Percentiles rank a stretch among this genome's conserved stretches.
These are phyloP conservation scores for Quercus cerris DNA, from an alignment of 306 rosid genomes.

Conservation along the genomic window DNA sequence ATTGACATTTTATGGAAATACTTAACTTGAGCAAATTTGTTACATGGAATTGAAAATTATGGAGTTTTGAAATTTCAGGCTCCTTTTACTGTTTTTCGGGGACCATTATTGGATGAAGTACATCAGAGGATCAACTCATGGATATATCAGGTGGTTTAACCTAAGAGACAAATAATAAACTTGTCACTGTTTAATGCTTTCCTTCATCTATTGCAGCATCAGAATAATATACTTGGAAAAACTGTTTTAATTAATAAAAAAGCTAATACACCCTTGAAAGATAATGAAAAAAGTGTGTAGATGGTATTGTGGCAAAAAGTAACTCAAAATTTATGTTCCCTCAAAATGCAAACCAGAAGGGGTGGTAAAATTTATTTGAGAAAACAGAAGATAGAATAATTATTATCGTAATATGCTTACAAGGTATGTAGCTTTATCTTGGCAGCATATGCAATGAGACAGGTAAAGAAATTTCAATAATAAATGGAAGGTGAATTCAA, in stretches of 20 bases:
- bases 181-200: conserved; percentile 14
- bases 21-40: no score
- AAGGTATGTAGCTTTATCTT: no score
- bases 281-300: background rate
- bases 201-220: background rate
- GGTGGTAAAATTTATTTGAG: no score
- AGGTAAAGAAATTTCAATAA: no score
- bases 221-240: background rate
- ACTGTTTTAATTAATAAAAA: background rate
- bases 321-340: no score
- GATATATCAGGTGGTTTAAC: conserved; percentile 41
- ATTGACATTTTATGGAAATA: background rate
- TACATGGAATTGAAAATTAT: background rate
- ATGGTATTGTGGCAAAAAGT: background rate
- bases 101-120: conserved; percentile 52
- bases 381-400: no score
- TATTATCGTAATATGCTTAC: no score
- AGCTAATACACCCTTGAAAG: background rate
- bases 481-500: no score
- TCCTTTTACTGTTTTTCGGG: conserved; percentile 38
- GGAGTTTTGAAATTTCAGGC: conserved; percentile 28
- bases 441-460: no score
- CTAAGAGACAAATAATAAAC: background rate
- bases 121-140: conserved; percentile 51
- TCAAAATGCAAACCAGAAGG: no score